A percentile compares a stretch with the other conserved stretches of the same genome.
Evolutionary conservation across 306 rosid species (phyloP).

Genomic region (Psophocarpus tetragonolobus): DNA sequence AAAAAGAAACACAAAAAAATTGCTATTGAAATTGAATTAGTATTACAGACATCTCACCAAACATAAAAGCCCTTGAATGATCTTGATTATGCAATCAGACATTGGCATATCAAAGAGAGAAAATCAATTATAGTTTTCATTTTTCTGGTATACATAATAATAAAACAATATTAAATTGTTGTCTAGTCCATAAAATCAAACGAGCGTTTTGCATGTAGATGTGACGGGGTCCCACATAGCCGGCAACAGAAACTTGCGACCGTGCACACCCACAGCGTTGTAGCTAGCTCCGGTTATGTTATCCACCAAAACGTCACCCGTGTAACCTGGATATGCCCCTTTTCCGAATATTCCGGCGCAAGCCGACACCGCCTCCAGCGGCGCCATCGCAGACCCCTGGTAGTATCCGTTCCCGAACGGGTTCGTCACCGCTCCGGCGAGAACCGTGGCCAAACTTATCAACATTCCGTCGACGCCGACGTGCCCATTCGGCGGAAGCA

Average conservation of each 20-base stretch:
- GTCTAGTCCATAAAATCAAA: not conserved
- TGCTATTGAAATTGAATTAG: not conserved
- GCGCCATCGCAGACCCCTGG: conserved; percentile 29
- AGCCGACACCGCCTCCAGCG: conserved; percentile 44
- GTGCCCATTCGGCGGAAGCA: conserved; percentile 37
- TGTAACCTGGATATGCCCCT: conserved; percentile 40
- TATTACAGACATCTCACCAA: not conserved
- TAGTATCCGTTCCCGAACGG: conserved; percentile 30
- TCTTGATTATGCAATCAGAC: not conserved
- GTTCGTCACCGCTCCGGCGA: conserved; percentile 38
- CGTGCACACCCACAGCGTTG: conserved; percentile 41
- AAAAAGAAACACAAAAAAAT: not conserved
- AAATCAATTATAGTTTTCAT: not conserved
- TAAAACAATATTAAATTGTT: not conserved
- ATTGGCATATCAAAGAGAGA: not conserved
- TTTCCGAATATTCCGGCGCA: conserved; percentile 37
- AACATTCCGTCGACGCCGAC: conserved; percentile 35
- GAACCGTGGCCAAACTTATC: conserved; percentile 35
- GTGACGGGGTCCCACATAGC: conserved; percentile 56
- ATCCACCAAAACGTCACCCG: conserved; percentile 32
- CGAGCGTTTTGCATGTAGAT: conserved; percentile 49
- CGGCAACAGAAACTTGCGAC: conserved; percentile 46
- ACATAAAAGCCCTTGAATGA: not conserved
- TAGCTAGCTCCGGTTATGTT: conserved; percentile 39
- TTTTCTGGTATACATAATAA: not conserved